Evolutionary conservation across 2,329 filamentous ascomycete genomes (phyloP), one percentile per base, ranked within the genome.

Genomic region (Alternaria consortialis): DNA sequence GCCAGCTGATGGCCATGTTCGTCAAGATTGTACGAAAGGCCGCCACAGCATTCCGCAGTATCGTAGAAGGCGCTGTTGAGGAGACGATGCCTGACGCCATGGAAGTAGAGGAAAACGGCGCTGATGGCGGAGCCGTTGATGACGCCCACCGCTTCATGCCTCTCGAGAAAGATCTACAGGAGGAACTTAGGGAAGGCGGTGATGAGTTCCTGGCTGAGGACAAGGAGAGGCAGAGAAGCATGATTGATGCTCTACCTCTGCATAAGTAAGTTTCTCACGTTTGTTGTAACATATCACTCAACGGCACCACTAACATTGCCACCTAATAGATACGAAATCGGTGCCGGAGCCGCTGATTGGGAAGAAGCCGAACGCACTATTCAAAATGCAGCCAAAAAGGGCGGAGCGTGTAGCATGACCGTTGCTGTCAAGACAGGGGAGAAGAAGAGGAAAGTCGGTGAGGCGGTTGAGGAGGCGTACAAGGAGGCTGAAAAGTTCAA

Each of bases 11-110:
- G 64, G 94, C 94, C 62, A 97, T 98, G 91, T 98, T 99, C 79
- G 92, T 97, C 78, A 99, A 99, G 84, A 91, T 97, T 62, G 86
- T 97, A 61, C 88, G 93, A 67, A 98, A 98, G 82, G 86, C 97
- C 39, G 91, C 91, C 3, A 84, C 86, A 3, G 87, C 94, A 75
- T 95, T 99, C 80, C 87, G 89, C 32, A 82, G 85, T 4, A 80
- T 98, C 1, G 85, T 97, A 3, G 87, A 93, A 42, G 88, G 87
- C 4, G 93, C 92, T 0, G 89, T 83, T 15, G 78, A 77, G 40
- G 73, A 80, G 58, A 76, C 71, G 0, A 77, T 85, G 73, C 82
- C 82, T 2, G 83, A 86, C 55, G 72, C 77, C 11, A 77, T 80
- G 57, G 68, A 83, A 36, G 62, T 72, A 5, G 73, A 70, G 4